Base-by-base conservation (phyloP, 306 rosid species). In the Begonia fuchsioides region DNA sequence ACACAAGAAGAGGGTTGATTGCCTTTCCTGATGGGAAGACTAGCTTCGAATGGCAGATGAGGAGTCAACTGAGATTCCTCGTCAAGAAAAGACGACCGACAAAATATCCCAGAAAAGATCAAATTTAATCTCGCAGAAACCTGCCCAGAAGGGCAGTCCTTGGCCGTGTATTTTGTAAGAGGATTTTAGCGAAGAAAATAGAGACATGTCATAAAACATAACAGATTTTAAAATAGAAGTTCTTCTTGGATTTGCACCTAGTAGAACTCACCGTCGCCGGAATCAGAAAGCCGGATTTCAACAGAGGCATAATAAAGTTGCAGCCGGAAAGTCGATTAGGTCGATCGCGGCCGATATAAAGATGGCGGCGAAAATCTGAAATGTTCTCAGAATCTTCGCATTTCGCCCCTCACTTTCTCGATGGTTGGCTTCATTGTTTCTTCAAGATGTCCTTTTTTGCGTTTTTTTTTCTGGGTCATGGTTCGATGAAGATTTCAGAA, bases 151-250 rank as follows among this genome's bases (percentile, higher is more conserved):
- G 64, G 13, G 95, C 84, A n/a, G 95, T 82, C 44, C 95, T 53
- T 10, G 98, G 98, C 58, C 95, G 79, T 53, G 98, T 90, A 12
- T 79, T 95, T 79, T 90, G 98, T 61, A 90, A 59, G 15, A 90
- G 76, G 59, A 90, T 90, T 75, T 90, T 90, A 15, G 95, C 95
- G 69, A 85, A 90, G 60, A 95, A 90, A 58, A 90, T 90, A 12
- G 69, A 62, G 49, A 90, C 98, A 95, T 90, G 72, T 46, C 52
- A 41, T 51, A 61, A 9, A 49, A 68, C 53, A 45, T 49, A 66
- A 60, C 39, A 44, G 35, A 5, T 26, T 26, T 2, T 8, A 26
- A 26, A 26, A 26, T 26, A 3, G 32, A 26, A 26, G 35, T 6
- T 4, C 35, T 26, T 26, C 35, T 26, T 26, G 35, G 35, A 26